A percentile compares a stretch with the other conserved stretches of the same genome.
Evolutionary conservation across 2,329 filamentous ascomycete genomes (phyloP).

Genomic region (Emmonsia crescens): DNA sequence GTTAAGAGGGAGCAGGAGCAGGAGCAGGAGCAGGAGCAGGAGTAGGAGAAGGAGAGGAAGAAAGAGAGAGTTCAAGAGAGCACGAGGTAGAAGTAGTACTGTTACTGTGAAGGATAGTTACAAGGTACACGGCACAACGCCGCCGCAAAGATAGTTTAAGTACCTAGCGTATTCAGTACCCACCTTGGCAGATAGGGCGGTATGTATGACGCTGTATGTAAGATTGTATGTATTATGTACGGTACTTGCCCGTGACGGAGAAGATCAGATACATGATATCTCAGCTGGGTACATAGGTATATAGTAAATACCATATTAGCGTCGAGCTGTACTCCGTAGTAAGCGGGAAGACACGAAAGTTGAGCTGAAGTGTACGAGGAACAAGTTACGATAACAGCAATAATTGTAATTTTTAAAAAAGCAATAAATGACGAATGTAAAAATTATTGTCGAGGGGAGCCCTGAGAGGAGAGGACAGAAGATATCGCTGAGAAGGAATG

Average conservation of each 20-base stretch:
- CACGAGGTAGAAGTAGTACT: not conserved
- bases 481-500: no score
- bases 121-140: not conserved
- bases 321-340: not conserved
- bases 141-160: not conserved
- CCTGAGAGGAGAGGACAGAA: not conserved
- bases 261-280: not conserved
- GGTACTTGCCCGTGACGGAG: not conserved
- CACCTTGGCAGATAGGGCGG: not conserved
- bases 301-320: no score
- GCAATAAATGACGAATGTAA: not conserved
- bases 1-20: constrained; percentile 1
- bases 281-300: not conserved
- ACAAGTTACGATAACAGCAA: not conserved
- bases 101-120: not conserved
- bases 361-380: not conserved
- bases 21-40: no score
- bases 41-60: not conserved
- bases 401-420: not conserved
- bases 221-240: not conserved
- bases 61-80: not conserved
- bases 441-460: not conserved
- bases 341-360: not conserved
- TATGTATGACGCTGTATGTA: not conserved
- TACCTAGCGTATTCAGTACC: not conserved